Evolutionary conservation across 441 rosid genomes (phyloP), one percentile per base, ranked within the genome.

Genomic region (Macaranga tanarius): DNA sequence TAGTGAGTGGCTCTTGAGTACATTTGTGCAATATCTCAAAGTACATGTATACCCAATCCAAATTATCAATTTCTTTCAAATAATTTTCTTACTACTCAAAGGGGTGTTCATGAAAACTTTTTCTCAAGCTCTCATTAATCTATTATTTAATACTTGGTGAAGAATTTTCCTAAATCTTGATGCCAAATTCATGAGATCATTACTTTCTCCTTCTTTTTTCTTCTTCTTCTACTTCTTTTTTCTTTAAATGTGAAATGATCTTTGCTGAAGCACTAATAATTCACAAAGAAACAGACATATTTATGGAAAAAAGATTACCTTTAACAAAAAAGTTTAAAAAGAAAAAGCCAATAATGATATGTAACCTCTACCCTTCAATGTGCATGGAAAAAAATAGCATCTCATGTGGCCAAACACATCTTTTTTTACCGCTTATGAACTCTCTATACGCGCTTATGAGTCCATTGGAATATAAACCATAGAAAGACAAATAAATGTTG

Each of bases 341-440:
- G 68, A 77, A 79, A 75, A 74, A 54, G 80, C 79, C 82, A 79
- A 85, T 80, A 73, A 82, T 82, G 76, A 74, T 63, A 70, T 1
- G n/a, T 28, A 60, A 50, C 44, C 16, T 73, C 79, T 42, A 15
- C 3, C 59, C 76, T 48, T 65, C 75, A 63, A 69, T 59, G 60
- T 58, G 57, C 54, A 70, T 79, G 59, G 73, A 75, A 62, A 62
- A 70, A 71, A 79, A 76, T 75, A 79, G 79, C 86, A 80, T 82
- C 86, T 82, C 48, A 78, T 17, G 34, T 42, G 47, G 40, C 62
- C 52, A 69, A 69, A 69, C 50, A 23, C 62, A 11, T 55, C 22
- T 19, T 11, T 19, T 11, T 51, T 48, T 66, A 28, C 19, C 23
- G 2, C 4, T 34, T 34, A 34, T 34, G 38, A 34, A 34, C 38